Conservation (phyloP, 2,329 filamentous ascomycete genomes). For the Berkeleyomyces rouxiae region DNA sequence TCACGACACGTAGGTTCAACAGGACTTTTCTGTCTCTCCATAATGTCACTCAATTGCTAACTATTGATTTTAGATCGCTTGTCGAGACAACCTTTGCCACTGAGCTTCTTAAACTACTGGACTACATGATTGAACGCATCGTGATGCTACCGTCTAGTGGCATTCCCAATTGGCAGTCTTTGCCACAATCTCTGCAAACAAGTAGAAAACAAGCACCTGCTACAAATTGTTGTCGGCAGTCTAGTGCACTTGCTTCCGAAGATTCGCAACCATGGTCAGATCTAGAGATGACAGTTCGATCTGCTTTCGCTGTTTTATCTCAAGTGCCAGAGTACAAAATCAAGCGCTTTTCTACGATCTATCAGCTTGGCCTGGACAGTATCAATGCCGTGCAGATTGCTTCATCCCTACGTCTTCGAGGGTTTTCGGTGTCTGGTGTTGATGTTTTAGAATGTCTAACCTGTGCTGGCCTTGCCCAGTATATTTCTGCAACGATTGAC, state of each 20-base stretch:
- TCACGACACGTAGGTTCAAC: constrained; percentile 31
- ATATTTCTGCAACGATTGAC: background rate
- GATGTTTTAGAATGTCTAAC: constrained; percentile 46
- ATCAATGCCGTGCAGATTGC: constrained; percentile 74
- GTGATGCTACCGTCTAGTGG: background rate
- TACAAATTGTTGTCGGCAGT: background rate
- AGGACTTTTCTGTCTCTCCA: background rate
- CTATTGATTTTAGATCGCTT: background rate
- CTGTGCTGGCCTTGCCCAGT: constrained; percentile 1
- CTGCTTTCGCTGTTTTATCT: constrained; percentile 42
- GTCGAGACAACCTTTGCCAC: background rate
- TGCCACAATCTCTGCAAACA: background rate
- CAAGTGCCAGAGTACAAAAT: constrained; percentile 34
- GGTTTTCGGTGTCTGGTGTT: constrained; percentile 43
- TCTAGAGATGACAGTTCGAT: constrained; percentile 35
- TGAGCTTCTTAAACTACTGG: background rate
- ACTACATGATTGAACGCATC: background rate
- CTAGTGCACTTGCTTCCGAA: background rate
- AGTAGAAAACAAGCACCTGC: background rate
- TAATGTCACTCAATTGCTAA: background rate
- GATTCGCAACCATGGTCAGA: constrained; percentile 28
- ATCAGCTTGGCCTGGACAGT: constrained; percentile 78
- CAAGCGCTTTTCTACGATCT: constrained; percentile 51
- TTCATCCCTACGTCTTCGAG: constrained; percentile 42
- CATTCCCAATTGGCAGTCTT: background rate